These are phyloP conservation scores for Vitis hybrid DNA, from an alignment of 177 flowering plant genomes.

Conservation along the genomic window DNA sequence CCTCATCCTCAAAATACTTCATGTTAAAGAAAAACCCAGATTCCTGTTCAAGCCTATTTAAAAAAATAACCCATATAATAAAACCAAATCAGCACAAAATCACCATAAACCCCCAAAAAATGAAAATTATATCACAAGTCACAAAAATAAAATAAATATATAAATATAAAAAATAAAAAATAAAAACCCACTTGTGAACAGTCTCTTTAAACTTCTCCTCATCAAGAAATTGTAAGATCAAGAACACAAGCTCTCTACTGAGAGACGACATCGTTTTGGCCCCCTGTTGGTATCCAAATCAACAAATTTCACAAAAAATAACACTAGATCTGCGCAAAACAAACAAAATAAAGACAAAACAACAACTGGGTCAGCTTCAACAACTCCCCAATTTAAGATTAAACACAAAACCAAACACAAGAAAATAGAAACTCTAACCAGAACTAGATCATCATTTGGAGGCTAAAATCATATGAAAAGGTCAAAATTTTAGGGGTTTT, in stretches of 20 bases:
- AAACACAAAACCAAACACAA: slow-evolving; percentile 5
- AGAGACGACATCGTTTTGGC: slow-evolving; percentile 75
- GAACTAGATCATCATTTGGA: slow-evolving; percentile 19
- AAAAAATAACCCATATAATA: slow-evolving; percentile 12
- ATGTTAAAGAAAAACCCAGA: slow-evolving; percentile 97
- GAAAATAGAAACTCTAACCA: slow-evolving; percentile 2
- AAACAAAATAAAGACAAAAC: not conserved
- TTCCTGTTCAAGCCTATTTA: slow-evolving; percentile 88
- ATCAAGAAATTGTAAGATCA: slow-evolving; percentile 94
- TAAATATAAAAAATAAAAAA: not conserved
- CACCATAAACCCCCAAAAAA: not conserved
- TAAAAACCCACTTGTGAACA: slow-evolving; percentile 78
- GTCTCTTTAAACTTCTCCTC: slow-evolving; percentile 98
- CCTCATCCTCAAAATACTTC: slow-evolving; percentile 98
- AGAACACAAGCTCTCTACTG: slow-evolving; percentile 93
- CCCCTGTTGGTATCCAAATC: slow-evolving; percentile 15
- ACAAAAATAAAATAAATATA: not conserved
- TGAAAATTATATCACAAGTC: not conserved
- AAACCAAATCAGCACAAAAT: slow-evolving; percentile 6
- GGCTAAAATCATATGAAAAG: slow-evolving; percentile 1
- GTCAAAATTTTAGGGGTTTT: slow-evolving; percentile 19
- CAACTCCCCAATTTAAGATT: not conserved
- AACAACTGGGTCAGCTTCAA: slow-evolving; percentile 8
- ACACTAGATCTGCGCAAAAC: slow-evolving; percentile 57
- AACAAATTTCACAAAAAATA: slow-evolving; percentile 15